These are phyloP conservation scores for Pseudocercospora macadamiae DNA, from an alignment of 2,329 filamentous ascomycete genomes.

Conservation along the genomic window DNA sequence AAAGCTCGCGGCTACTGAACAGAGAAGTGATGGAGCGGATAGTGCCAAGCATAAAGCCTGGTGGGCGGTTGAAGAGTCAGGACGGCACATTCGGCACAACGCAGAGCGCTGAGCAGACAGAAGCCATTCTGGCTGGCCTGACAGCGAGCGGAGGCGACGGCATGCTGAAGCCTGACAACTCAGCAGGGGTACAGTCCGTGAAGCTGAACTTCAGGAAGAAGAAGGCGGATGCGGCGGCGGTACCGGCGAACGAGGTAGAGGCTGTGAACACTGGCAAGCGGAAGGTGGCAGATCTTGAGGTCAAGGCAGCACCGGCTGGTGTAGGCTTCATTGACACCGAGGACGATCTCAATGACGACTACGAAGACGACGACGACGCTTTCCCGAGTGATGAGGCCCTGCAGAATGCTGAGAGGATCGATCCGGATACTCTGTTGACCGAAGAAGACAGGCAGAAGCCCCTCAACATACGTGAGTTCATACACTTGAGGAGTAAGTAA, in stretches of 20 bases:
- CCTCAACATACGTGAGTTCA: slow-evolving; percentile 70
- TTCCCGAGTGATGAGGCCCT: slow-evolving; percentile 41
- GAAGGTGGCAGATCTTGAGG: slow-evolving; percentile 36
- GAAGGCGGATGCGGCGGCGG: slow-evolving; percentile 49
- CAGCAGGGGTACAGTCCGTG: slow-evolving; percentile 37
- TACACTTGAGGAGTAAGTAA: neutral
- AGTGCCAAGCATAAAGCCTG: slow-evolving; percentile 70
- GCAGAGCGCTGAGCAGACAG: slow-evolving; percentile 61
- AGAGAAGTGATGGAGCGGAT: slow-evolving; percentile 70
- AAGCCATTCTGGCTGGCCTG: slow-evolving; percentile 83
- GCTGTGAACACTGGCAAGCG: slow-evolving; percentile 37
- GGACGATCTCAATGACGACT: slow-evolving; percentile 44
- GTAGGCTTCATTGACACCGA: slow-evolving; percentile 66
- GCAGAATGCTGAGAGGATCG: slow-evolving; percentile 79
- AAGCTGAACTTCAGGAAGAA: slow-evolving; percentile 67
- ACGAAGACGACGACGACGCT: slow-evolving; percentile 40
- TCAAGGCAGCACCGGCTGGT: slow-evolving; percentile 54
- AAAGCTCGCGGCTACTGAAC: slow-evolving; percentile 67
- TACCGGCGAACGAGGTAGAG: slow-evolving; percentile 39
- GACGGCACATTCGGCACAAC: slow-evolving; percentile 61
- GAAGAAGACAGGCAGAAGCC: slow-evolving; percentile 81
- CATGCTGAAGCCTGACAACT: slow-evolving; percentile 65
- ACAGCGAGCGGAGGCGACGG: slow-evolving; percentile 57
- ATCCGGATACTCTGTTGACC: slow-evolving; percentile 84
- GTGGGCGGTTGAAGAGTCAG: slow-evolving; percentile 70